A percentile compares a stretch with the other conserved stretches of the same genome.
Conservation (phyloP, 345 rosid species). For the Aegle marmelos region DNA sequence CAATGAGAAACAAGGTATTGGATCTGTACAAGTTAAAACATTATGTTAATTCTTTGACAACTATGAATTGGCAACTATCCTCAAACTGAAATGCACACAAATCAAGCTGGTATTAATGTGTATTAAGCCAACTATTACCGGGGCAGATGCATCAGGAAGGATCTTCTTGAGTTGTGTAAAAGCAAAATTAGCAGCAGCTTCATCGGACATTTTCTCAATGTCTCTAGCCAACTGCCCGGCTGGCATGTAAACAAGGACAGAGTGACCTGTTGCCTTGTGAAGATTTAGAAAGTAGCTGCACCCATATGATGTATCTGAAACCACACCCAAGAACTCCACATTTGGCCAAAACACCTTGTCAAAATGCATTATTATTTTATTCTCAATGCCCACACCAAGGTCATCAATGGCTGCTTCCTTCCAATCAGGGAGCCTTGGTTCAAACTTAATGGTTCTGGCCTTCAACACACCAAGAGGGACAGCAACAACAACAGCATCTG, state of each 20-base stretch:
- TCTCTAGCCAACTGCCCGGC: conserved; percentile 96
- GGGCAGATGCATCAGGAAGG: conserved; percentile 73
- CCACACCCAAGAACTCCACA: conserved; percentile 96
- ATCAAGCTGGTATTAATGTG: not conserved
- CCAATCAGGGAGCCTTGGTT: conserved; percentile 91
- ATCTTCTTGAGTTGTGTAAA: conserved; percentile 77
- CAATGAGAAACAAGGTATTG: conserved; percentile 72
- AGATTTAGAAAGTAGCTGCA: conserved; percentile 98
- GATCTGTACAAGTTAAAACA: conserved; percentile 41
- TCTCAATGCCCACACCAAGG: conserved; percentile 92
- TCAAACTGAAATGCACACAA: not conserved
- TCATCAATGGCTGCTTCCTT: conserved; percentile 87
- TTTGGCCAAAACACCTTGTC: conserved; percentile 96
- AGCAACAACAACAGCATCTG: conserved; percentile 80
- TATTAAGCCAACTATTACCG: conserved; percentile 32
- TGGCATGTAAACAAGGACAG: conserved; percentile 94
- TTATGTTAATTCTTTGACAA: not conserved
- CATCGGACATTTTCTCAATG: conserved; percentile 97
- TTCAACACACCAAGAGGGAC: conserved; percentile 91
- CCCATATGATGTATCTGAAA: conserved; percentile 78
- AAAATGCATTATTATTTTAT: conserved; percentile 76
- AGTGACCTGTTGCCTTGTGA: conserved; percentile 89
- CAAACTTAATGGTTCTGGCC: conserved; percentile 57
- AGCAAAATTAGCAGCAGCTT: conserved; percentile 87
- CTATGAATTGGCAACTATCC: not conserved